Percentiles rank a stretch among this genome's conserved stretches.
These are phyloP conservation scores for Malassezia caprae DNA, from an alignment of 1,284 basidiomycete genomes.

Conservation along the genomic window DNA sequence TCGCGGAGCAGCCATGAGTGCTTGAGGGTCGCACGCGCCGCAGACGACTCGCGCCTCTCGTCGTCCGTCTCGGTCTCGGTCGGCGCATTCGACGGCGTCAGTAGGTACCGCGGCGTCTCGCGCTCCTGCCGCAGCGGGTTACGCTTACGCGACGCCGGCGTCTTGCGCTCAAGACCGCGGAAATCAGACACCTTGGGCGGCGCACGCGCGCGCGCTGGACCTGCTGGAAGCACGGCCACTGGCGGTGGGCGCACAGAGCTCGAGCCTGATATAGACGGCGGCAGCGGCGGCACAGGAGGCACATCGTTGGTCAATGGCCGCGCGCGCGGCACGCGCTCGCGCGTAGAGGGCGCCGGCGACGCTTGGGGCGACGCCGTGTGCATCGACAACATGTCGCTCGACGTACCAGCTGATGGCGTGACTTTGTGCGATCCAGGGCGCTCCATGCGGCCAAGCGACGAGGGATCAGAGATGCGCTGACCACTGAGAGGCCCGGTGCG, in stretches of 20 bases:
- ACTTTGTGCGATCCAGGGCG: background rate
- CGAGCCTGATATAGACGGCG: background rate
- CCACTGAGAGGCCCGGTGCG: constrained; percentile 15
- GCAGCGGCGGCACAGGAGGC: constrained; percentile 12
- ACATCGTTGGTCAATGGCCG: background rate
- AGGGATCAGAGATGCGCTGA: constrained; percentile 3
- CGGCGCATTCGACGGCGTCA: constrained; percentile 17
- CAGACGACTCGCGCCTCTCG: background rate
- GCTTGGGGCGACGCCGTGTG: background rate
- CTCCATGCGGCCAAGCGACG: background rate
- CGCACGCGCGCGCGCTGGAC: background rate
- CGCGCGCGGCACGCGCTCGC: background rate
- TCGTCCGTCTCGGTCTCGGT: constrained; percentile 10
- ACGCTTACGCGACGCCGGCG: background rate
- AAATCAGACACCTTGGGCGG: background rate
- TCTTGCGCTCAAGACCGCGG: constrained; percentile 13
- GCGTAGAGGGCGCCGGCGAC: background rate
- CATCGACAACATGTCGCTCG: background rate
- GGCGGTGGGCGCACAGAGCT: background rate
- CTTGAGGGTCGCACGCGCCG: background rate
- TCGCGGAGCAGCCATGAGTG: constrained; percentile 29
- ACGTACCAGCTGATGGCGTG: background rate
- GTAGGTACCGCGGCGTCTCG: constrained; percentile 7
- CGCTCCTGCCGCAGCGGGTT: background rate
- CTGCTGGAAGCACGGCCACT: background rate